These are phyloP conservation scores for Microthlaspi erraticum DNA, from an alignment of 345 rosid species.

Conservation along the genomic window DNA sequence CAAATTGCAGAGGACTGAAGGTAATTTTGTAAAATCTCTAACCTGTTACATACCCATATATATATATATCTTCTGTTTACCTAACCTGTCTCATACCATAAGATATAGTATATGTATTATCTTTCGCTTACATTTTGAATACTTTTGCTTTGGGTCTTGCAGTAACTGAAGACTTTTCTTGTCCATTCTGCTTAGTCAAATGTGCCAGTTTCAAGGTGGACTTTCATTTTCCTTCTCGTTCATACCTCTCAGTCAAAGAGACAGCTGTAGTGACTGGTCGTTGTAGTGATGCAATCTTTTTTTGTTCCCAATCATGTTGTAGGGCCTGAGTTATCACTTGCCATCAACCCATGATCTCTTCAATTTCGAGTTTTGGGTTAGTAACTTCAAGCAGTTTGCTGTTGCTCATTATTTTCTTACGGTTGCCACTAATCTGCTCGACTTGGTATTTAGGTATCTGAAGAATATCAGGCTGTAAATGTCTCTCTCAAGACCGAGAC, in stretches of 20 bases:
- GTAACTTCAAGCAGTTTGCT: constrained; percentile 63
- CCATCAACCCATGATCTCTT: constrained; percentile 90
- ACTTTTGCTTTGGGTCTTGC: constrained; percentile 48
- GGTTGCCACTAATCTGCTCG: constrained; percentile 39
- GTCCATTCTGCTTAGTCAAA: constrained; percentile 96
- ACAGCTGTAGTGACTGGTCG: constrained; percentile 37
- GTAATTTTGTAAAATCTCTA: constrained; percentile 46
- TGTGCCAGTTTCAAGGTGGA: constrained; percentile 94
- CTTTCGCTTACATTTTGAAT: constrained; percentile 11
- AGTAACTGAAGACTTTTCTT: constrained; percentile 98
- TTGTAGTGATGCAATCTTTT: constrained; percentile 27
- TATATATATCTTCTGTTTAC: no score
- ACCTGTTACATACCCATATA: constrained; percentile 15
- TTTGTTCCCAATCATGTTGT: constrained; percentile 27
- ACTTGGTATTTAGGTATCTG: constrained; percentile 64
- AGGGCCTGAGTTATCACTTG: constrained; percentile 93
- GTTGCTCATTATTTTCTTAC: constrained; percentile 34
- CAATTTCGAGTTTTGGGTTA: constrained; percentile 98
- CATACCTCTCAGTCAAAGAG: constrained; percentile 35
- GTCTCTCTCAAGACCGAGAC: constrained; percentile 78
- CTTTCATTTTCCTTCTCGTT: constrained; percentile 25
- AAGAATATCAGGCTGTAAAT: constrained; percentile 93
- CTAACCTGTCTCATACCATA: not conserved
- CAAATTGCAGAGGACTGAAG: constrained; percentile 91
- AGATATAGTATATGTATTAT: not conserved